These are phyloP conservation scores for Amanita pseudoporphyria DNA, from an alignment of 768 basidiomycete genomes.

Conservation along the genomic window DNA sequence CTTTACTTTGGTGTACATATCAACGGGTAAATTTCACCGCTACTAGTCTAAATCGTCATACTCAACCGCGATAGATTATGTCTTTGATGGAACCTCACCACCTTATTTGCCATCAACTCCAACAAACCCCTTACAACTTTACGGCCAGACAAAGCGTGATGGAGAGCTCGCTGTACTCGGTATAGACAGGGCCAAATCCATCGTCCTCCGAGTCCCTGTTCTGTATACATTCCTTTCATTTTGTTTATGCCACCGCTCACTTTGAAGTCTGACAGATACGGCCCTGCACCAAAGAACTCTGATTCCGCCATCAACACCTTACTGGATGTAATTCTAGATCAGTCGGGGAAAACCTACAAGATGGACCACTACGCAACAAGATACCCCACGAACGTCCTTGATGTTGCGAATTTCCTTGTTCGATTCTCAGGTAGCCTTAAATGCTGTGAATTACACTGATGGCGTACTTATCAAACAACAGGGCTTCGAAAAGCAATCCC, in stretches of 20 bases:
- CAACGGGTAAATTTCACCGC: conserved; percentile 49
- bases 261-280: conserved; percentile 51
- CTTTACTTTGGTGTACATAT: conserved; percentile 83
- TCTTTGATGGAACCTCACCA: conserved; percentile 90
- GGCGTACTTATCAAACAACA: conserved; percentile 8
- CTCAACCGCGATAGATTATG: conserved; percentile 60
- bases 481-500: conserved; percentile 41
- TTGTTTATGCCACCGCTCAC: neutral
- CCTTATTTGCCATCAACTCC: conserved; percentile 70
- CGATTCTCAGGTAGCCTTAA: conserved; percentile 51
- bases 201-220: conserved; percentile 85
- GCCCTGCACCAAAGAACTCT: conserved; percentile 71
- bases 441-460: neutral
- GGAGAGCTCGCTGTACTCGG: conserved; percentile 76
- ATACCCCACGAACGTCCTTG: conserved; percentile 85
- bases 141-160: conserved; percentile 79
- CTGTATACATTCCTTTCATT: conserved; percentile 41
- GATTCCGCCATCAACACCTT: conserved; percentile 89
- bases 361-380: conserved; percentile 96
- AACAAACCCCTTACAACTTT: conserved; percentile 82
- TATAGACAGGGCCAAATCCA: conserved; percentile 42
- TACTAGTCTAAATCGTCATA: neutral
- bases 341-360: conserved; percentile 79
- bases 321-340: conserved; percentile 78
- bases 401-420: conserved; percentile 79